Percentiles rank a stretch among this genome's conserved stretches.
These are phyloP conservation scores for Metschnikowia anglica DNA, from an alignment of 805 yeast species.

Conservation along the genomic window DNA sequence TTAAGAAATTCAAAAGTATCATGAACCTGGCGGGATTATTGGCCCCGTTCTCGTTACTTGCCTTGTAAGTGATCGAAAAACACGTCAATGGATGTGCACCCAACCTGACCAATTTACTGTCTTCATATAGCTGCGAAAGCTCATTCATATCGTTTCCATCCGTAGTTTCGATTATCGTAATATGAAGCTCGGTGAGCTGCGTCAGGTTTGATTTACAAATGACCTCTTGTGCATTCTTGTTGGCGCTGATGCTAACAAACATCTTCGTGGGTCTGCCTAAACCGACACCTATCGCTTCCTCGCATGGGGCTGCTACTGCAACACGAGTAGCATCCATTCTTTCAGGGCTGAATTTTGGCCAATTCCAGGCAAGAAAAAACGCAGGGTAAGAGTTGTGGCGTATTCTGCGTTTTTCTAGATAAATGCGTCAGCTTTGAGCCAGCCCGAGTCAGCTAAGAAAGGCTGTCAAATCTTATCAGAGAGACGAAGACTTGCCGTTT, in stretches of 20 bases:
- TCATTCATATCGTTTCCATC: constrained; percentile 6
- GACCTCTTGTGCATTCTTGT: constrained; percentile 4
- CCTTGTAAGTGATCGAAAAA: constrained; percentile 16
- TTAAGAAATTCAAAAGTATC: constrained; percentile 13
- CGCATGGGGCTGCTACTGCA: constrained; percentile 1
- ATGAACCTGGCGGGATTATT: constrained; percentile 18
- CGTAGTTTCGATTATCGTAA: constrained; percentile 11
- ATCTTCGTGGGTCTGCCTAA: not conserved
- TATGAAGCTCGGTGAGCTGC: constrained; percentile 13
- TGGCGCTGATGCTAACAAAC: constrained; percentile 6
- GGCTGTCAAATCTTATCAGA: no score
- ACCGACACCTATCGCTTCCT: constrained; percentile 8
- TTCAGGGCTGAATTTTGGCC: not conserved
- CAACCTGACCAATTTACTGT: constrained; percentile 6
- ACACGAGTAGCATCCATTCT: constrained; percentile 9
- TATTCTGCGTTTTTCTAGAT: no score
- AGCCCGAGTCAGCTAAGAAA: no score
- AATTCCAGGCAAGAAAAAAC: no score
- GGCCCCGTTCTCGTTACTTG: constrained; percentile 10
- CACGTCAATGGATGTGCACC: constrained; percentile 7
- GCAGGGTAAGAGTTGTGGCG: no score
- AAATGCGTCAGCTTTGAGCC: no score
- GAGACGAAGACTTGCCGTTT: not conserved
- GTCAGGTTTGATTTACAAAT: constrained; percentile 5
- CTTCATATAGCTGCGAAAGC: constrained; percentile 12